phyloP scores from a whole-genome alignment of 2,329 filamentous ascomycete species.

The Dactylellina parvicollis region DNA sequence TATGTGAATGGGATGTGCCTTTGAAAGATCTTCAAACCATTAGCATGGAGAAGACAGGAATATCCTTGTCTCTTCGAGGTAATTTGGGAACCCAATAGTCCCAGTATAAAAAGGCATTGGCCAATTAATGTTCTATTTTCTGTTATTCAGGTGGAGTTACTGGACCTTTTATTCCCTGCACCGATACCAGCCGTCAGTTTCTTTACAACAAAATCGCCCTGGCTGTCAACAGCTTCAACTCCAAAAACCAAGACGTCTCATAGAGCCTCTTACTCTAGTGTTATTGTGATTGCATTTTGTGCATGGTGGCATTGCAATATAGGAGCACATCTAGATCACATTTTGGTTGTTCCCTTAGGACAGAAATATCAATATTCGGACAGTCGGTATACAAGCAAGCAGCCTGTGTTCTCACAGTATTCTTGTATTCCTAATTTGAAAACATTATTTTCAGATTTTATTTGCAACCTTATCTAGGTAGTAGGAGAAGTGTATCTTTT shows the following conservation, averaged over 20 bases:
- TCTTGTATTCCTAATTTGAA: background rate
- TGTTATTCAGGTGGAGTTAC: conserved; percentile 40
- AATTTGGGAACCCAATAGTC: conserved; percentile 66
- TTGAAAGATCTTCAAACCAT: conserved; percentile 97
- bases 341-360: too few relatives aligned
- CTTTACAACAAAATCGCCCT: conserved; percentile 56
- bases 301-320: too few relatives aligned
- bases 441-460: background rate
- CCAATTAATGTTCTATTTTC: conserved; percentile 90
- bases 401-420: background rate
- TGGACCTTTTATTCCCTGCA: conserved; percentile 49
- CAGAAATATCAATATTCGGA: too few relatives aligned
- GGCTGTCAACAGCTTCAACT: conserved; percentile 57
- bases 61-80: conserved; percentile 86
- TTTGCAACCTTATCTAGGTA: background rate
- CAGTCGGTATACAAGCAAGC: too few relatives aligned
- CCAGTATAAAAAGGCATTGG: conserved; percentile 84
- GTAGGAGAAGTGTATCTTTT: too few relatives aligned
- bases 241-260: conserved; percentile 37
- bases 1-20: conserved; percentile 94
- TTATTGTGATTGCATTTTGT: too few relatives aligned
- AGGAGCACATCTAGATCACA: too few relatives aligned
- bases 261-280: conserved; percentile 3
- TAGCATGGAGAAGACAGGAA: conserved; percentile 91
- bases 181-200: conserved; percentile 45